A percentile compares a stretch with the other conserved stretches of the same genome.
These are phyloP conservation scores for Saposhnikovia divaricata DNA, from an alignment of 129 eudicot species.

Conservation along the genomic window DNA sequence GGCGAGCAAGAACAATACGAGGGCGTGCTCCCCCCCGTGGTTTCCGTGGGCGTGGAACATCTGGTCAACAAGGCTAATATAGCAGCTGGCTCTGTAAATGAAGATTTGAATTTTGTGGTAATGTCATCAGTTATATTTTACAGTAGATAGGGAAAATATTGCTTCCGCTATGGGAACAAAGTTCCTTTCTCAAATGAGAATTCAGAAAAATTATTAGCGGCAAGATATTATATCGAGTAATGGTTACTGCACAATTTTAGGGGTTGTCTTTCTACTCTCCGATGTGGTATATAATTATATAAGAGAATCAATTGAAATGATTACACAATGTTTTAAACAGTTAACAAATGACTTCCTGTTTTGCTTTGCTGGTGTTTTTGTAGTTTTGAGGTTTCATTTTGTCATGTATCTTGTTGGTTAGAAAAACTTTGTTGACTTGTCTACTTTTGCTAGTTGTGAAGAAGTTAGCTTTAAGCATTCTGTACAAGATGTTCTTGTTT, in stretches of 20 bases:
- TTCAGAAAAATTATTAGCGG: background rate
- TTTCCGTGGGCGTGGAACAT: slow-evolving; percentile 51
- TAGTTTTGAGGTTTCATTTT: no score
- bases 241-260: background rate
- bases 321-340: no score
- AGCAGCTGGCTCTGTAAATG: background rate
- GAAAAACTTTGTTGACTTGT: no score
- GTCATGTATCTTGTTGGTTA: no score
- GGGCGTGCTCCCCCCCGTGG: background rate
- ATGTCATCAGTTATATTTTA: background rate
- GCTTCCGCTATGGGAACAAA: background rate
- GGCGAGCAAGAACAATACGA: slow-evolving; percentile 38
- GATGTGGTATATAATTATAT: no score
- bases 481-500: no score
- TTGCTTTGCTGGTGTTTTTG: no score
- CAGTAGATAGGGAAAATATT: background rate
- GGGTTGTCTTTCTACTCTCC: no score
- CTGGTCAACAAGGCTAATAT: slow-evolving; percentile 37
- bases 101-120: background rate
- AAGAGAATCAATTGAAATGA: no score
- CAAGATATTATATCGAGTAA: background rate
- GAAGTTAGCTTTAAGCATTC: no score
- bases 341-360: no score
- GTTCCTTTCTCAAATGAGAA: background rate
- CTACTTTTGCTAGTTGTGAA: no score